Evolutionary conservation across 2,329 filamentous ascomycete species (phyloP), one percentile per base, ranked within the genome.

Genomic region (Thelonectria olida): DNA sequence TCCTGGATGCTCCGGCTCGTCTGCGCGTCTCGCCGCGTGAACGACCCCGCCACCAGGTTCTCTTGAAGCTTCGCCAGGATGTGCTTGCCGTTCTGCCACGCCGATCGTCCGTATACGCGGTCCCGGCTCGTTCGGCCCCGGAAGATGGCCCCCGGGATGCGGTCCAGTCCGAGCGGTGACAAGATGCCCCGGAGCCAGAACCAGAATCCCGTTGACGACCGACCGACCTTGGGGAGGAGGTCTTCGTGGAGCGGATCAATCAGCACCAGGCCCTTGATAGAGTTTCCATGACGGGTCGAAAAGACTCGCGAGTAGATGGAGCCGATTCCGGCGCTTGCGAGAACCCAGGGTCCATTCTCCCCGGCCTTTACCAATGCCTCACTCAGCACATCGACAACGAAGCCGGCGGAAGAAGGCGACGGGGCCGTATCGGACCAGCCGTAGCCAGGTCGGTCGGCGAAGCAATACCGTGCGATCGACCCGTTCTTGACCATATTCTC

Each of bases 51-150:
- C 28, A 97, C 93, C 1, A 98, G 83, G 66, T 90, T 95, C 80
- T 99, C 96, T 78, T 99, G 96, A 57, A 99, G 83, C 78, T 94
- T 92, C 5, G 93, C 91, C 75, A 96, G 97, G 76, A 97, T 90
- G 75, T 87, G 90, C 75, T 94, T 96, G 63, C 92, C 92, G 22
- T 84, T 85, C 76, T 97, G 92, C 73, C 93, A 90, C 0, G 93
- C 88, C 5, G 89, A 88, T 44, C 88, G 85, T 12, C 96, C 96
- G 77, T 91, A 96, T 10, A 97, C 88, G 9, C 96, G 90, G 75
- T 98, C 95, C 74, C 91, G 88, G 36, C 92, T 88, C 1, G 85
- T 90, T 39, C 93, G 90, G 36, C 93, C 92, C 53, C 87, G 87
- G 81, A 98, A 92, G 6, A 98, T 77, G 7, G 94, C 93, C 0